A percentile compares a stretch with the other conserved stretches of the same genome.
phyloP scores from a whole-genome alignment of 768 basidiomycete genomes.

The Tephrocybe sp. region DNA sequence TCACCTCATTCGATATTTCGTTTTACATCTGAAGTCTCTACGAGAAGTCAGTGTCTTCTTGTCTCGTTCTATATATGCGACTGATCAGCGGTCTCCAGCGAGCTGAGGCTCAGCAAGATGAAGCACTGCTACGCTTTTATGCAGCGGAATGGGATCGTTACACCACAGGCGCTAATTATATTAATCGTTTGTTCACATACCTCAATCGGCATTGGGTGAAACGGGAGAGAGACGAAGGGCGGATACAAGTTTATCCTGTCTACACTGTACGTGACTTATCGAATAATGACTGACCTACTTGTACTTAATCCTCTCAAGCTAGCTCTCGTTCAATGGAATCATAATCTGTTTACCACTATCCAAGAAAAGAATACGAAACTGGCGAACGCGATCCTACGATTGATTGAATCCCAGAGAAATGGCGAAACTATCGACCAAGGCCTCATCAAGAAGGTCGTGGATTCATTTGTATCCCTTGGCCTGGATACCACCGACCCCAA shows the following conservation, averaged over 20 bases:
- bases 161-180: constrained; percentile 95
- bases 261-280: constrained; percentile 71
- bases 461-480: constrained; percentile 93
- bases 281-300: background rate
- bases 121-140: constrained; percentile 88
- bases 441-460: constrained; percentile 91
- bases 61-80: background rate
- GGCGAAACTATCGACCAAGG: constrained; percentile 93
- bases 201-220: constrained; percentile 99
- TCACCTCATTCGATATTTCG: constrained; percentile 90
- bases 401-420: constrained; percentile 93
- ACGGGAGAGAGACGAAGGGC: constrained; percentile 94
- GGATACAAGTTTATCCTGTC: constrained; percentile 92
- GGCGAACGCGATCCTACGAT: constrained; percentile 80
- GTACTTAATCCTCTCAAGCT: constrained; percentile 51
- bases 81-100: constrained; percentile 44
- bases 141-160: constrained; percentile 94
- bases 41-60: constrained; percentile 36
- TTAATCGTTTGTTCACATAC: constrained; percentile 96
- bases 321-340: constrained; percentile 95
- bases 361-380: constrained; percentile 82
- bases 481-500: constrained; percentile 91
- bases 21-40: constrained; percentile 73
- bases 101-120: constrained; percentile 80
- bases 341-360: constrained; percentile 86